These are phyloP conservation scores for Phytophthora constricta DNA, from an alignment of 352 stramenopile genomes.

Conservation along the genomic window DNA sequence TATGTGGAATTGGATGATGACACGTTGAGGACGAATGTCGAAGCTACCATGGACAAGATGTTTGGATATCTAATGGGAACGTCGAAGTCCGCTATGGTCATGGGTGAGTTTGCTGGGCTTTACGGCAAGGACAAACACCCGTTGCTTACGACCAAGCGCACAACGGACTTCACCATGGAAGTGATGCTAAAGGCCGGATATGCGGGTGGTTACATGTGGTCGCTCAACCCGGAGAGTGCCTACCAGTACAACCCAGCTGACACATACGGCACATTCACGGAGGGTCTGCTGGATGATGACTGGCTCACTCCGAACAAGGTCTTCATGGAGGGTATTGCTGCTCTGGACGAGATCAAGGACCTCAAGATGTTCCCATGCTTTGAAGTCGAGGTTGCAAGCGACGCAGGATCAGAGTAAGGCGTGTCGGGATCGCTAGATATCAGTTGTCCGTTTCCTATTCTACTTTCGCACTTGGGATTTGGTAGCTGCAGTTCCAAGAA, in stretches of 20 bases:
- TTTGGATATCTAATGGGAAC: conserved; percentile 66
- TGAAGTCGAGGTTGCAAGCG: conserved; percentile 23
- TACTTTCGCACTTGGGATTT: too few species aligned
- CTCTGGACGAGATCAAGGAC: conserved; percentile 59
- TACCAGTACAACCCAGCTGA: conserved; percentile 81
- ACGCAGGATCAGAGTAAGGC: conserved; percentile 16
- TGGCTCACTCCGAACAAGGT: conserved; percentile 72
- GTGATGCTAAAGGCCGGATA: conserved; percentile 60
- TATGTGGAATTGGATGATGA: conserved; percentile 66
- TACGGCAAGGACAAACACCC: conserved; percentile 66
- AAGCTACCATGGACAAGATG: conserved; percentile 74
- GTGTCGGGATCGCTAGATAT: not conserved
- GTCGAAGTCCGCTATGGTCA: conserved; percentile 58
- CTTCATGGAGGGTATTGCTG: conserved; percentile 63
- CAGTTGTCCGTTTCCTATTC: conserved; percentile 25
- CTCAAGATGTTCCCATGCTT: conserved; percentile 79
- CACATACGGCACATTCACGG: conserved; percentile 63
- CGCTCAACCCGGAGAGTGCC: conserved; percentile 75
- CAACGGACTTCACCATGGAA: conserved; percentile 73
- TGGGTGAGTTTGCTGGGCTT: conserved; percentile 74
- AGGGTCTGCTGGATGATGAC: conserved; percentile 70
- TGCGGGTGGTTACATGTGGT: conserved; percentile 83
- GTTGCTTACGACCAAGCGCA: conserved; percentile 62
- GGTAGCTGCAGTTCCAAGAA: too few species aligned
- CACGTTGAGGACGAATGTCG: conserved; percentile 58